Percentiles rank a stretch among this genome's conserved stretches.
These are phyloP conservation scores for Allium sativum DNA, from an alignment of 106 monocot genomes.

Conservation along the genomic window DNA sequence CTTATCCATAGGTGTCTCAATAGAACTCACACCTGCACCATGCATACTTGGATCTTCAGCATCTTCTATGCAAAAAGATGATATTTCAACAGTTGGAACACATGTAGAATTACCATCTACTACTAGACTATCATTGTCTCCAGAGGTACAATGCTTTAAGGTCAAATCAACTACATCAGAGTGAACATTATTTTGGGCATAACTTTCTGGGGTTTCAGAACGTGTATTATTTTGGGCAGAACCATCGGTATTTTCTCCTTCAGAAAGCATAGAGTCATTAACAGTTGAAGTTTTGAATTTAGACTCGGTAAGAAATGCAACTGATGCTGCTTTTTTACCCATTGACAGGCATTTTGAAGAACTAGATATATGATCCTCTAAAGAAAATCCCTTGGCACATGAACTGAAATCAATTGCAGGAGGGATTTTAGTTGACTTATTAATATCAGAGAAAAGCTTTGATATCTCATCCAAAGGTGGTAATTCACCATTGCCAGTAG, in stretches of 20 bases:
- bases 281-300: too few species aligned
- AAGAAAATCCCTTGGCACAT: constrained; percentile 8
- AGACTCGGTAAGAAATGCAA: neutral
- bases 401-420: constrained; percentile 27
- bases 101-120: neutral
- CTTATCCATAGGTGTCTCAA: neutral
- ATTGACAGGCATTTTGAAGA: constrained; percentile 5
- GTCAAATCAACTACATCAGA: neutral
- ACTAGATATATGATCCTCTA: constrained; percentile 8
- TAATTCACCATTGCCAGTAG: constrained; percentile 72
- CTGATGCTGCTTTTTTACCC: constrained; percentile 9
- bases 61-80: constrained; percentile 6
- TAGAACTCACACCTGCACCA: constrained; percentile 3
- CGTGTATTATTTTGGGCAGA: too few species aligned
- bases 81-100: constrained; percentile 3
- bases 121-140: neutral
- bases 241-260: too few species aligned
- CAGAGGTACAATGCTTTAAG: neutral
- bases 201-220: neutral
- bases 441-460: constrained; percentile 30
- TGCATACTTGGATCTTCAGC: neutral
- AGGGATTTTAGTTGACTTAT: constrained; percentile 7
- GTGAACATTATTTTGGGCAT: neutral
- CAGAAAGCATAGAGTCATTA: too few species aligned
- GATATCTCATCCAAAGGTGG: constrained; percentile 47